Conservation (phyloP, 2,329 filamentous ascomycete genomes). For the Talaromyces verruculosus region DNA sequence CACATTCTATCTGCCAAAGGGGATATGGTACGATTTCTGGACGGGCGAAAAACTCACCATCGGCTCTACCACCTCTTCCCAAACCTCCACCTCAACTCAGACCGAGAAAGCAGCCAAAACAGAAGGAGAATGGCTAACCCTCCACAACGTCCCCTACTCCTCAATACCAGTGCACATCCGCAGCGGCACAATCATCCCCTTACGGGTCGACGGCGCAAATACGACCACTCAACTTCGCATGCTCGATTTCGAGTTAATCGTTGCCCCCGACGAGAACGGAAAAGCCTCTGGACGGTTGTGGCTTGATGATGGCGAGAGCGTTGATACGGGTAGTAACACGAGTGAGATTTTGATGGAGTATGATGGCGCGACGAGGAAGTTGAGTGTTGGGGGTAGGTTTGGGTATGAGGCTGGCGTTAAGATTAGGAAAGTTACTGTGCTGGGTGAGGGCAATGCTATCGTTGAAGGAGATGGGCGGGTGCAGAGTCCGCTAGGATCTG, state of each 20-base stretch:
- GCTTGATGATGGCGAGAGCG: constrained; percentile 20
- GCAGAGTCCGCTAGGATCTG: neutral
- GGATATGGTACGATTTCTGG: constrained; percentile 62
- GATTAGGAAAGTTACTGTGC: constrained; percentile 37
- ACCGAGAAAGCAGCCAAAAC: neutral
- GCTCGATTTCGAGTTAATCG: constrained; percentile 67
- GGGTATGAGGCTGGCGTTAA: constrained; percentile 29
- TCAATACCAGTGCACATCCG: constrained; percentile 64
- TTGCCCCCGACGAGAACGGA: constrained; percentile 56
- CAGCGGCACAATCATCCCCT: constrained; percentile 59
- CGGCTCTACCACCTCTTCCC: constrained; percentile 27
- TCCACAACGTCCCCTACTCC: constrained; percentile 49
- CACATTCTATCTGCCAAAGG: constrained; percentile 57
- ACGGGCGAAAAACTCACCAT: constrained; percentile 32
- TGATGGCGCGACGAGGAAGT: constrained; percentile 53
- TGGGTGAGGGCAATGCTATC: constrained; percentile 24
- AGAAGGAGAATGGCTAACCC: constrained; percentile 44
- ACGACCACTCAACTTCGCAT: constrained; percentile 62
- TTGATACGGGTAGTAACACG: constrained; percentile 30
- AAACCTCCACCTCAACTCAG: constrained; percentile 22
- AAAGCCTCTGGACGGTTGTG: constrained; percentile 14
- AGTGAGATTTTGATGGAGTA: constrained; percentile 60
- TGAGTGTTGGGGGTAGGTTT: constrained; percentile 33
- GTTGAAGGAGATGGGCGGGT: neutral
- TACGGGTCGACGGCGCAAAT: constrained; percentile 54